Conservation (phyloP, 2,329 filamentous ascomycete species). For the Penicillium paneum region DNA sequence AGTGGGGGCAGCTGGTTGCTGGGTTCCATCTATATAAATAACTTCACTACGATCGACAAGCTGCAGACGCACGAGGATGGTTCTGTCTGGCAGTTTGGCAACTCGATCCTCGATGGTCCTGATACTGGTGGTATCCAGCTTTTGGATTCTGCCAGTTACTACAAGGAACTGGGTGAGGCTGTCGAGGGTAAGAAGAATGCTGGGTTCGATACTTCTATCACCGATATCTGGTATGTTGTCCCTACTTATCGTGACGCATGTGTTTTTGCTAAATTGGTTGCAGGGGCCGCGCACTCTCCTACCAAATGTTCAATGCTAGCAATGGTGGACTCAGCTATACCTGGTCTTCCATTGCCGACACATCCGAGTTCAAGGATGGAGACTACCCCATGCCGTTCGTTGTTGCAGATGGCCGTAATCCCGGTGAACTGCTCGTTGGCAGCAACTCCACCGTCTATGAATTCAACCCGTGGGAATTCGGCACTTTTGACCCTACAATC, state of each 20-base stretch:
- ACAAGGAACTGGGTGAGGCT: conserved; percentile 54
- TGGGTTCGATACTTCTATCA: conserved; percentile 68
- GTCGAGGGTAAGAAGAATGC: conserved; percentile 62
- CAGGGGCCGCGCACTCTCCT: conserved; percentile 72
- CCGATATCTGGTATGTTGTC: conserved; percentile 70
- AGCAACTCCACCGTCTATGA: conserved; percentile 74
- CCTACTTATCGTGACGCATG: background rate
- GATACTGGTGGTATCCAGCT: conserved; percentile 38
- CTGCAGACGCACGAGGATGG: conserved; percentile 26
- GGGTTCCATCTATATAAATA: conserved; percentile 74
- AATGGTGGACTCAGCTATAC: conserved; percentile 74
- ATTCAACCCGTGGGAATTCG: conserved; percentile 77
- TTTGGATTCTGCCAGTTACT: conserved; percentile 59
- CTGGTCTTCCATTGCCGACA: conserved; percentile 72
- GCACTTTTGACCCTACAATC: conserved; percentile 69
- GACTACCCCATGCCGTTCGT: conserved; percentile 70
- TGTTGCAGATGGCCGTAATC: conserved; percentile 64
- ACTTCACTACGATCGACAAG: conserved; percentile 66
- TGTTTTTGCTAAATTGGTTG: conserved; percentile 5
- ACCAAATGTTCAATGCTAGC: conserved; percentile 74
- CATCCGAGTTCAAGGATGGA: conserved; percentile 60
- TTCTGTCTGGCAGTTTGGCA: conserved; percentile 30
- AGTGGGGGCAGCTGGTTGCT: conserved; percentile 85
- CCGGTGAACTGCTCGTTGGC: conserved; percentile 59
- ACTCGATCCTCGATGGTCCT: conserved; percentile 49